Evolutionary conservation across 805 yeast genomes (phyloP), one percentile per base, ranked within the genome.

Genomic region (Suhomyces xylopsoci): DNA sequence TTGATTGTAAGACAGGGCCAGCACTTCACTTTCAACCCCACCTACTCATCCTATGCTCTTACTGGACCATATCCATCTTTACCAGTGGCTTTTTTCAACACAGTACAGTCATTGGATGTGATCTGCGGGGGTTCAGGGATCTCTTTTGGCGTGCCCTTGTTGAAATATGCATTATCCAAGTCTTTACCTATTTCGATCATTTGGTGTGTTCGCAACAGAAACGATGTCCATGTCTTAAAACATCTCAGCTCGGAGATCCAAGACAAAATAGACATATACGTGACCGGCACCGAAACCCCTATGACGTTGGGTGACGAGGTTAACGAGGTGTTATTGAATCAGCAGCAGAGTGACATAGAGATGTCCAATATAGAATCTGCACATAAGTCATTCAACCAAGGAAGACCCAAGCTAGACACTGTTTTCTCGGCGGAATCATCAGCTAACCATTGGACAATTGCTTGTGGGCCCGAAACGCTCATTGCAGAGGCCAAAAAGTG

Each of bases 51-150:
- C 47, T 79, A 22, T 60, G 63, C 30, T 58, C 71, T 15, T 65
- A 68, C 41, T 7, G 65, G 63, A 2, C 76, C 75, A 6, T 80
- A 68, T 59, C 73, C 80, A 3, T 74, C 86, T 4, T 51, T 82
- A 3, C 71, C 79, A 10, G 55, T 61, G 10, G 68, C 72, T 17
- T 79, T 81, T 54, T 77, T 81, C 55, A 66, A 69, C 40, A 74
- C 81, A 0, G 84, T 81, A 0, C 78, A 77, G 32, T 77, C 79
- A 40, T 78, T 83, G 1, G 63, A 73, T 14, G 74, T 87, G 17
- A 73, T 87, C 1, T 81, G 85, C 56, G 93, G 92, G 12, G 94
- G 94, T 0, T 81, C 90, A 1, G 92, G 93, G 0, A 78, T 87
- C 9, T 83, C 91, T 0, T 79, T 79, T 50, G 87, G 85, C 3